Conservation (phyloP, 768 basidiomycete genomes). For the Phaeotremella skinneri region DNA sequence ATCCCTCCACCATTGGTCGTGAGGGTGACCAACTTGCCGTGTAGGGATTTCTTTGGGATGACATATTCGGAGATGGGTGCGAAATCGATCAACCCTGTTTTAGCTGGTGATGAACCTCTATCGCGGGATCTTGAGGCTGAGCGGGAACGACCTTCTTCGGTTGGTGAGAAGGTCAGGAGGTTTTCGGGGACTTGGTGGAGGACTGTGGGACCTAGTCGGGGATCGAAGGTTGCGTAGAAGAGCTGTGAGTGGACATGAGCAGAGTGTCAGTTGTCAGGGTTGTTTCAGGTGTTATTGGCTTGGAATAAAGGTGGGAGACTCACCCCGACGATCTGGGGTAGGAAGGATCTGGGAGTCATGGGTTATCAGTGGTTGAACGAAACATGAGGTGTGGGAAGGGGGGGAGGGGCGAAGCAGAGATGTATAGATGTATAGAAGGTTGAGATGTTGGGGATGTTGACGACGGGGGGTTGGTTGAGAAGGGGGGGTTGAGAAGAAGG, state of each 20-base stretch:
- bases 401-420: neutral
- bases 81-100: slow-evolving; percentile 71
- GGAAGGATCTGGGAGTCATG: slow-evolving; percentile 50
- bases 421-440: neutral
- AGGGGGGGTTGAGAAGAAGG: neutral
- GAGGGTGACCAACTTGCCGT: slow-evolving; percentile 83
- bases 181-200: slow-evolving; percentile 92
- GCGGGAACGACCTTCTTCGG: slow-evolving; percentile 18
- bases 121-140: slow-evolving; percentile 28
- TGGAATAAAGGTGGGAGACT: slow-evolving; percentile 14
- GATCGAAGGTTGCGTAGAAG: slow-evolving; percentile 92
- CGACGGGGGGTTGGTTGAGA: neutral
- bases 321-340: slow-evolving; percentile 52
- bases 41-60: slow-evolving; percentile 80
- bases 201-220: slow-evolving; percentile 78
- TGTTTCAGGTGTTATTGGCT: neutral
- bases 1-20: slow-evolving; percentile 56
- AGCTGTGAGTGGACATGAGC: slow-evolving; percentile 49
- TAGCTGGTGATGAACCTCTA: slow-evolving; percentile 15
- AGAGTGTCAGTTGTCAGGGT: neutral
- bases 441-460: neutral
- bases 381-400: neutral
- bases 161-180: slow-evolving; percentile 60
- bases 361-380: slow-evolving; percentile 1
- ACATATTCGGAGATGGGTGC: slow-evolving; percentile 89